Conservation (phyloP, 495 filamentous ascomycete genomes). For the Zalerion maritima region DNA sequence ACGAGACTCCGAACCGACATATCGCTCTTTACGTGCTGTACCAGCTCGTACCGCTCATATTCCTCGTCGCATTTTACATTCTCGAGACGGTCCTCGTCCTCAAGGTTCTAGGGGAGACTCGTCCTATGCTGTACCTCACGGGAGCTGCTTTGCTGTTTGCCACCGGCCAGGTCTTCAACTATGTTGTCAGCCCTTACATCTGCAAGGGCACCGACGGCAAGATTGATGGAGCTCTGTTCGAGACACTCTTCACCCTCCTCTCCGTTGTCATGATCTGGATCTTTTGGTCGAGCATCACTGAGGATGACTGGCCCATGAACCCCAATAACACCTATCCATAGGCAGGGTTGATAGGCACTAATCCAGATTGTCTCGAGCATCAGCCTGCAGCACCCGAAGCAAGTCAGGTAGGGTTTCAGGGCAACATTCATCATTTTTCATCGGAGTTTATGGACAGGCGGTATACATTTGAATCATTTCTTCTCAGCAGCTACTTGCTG, state of each 20-base stretch:
- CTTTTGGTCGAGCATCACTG: slow-evolving; percentile 98
- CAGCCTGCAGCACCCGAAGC: too few species aligned
- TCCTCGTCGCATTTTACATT: slow-evolving; percentile 67
- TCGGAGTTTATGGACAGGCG: too few species aligned
- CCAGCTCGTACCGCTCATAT: slow-evolving; percentile 79
- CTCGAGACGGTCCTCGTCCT: slow-evolving; percentile 74
- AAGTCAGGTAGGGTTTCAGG: too few species aligned
- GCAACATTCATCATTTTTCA: too few species aligned
- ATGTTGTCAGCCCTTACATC: slow-evolving; percentile 79
- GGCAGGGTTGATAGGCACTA: too few species aligned
- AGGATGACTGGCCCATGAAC: slow-evolving; percentile 91
- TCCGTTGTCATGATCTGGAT: slow-evolving; percentile 73
- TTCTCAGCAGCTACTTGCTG: too few species aligned
- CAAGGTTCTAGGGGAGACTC: slow-evolving; percentile 65
- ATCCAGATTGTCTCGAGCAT: too few species aligned
- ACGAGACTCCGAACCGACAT: slow-evolving; percentile 45
- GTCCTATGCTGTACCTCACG: slow-evolving; percentile 75
- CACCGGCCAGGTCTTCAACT: slow-evolving; percentile 88
- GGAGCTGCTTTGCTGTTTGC: slow-evolving; percentile 69
- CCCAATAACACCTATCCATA: slow-evolving; percentile 19
- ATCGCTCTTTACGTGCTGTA: slow-evolving; percentile 90
- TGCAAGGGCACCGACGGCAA: slow-evolving; percentile 67
- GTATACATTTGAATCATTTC: too few species aligned
- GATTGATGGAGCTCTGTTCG: slow-evolving; percentile 86
- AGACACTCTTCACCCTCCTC: slow-evolving; percentile 80